Evolutionary conservation across 768 basidiomycete genomes (phyloP).

Genomic region (Mycena metata): DNA sequence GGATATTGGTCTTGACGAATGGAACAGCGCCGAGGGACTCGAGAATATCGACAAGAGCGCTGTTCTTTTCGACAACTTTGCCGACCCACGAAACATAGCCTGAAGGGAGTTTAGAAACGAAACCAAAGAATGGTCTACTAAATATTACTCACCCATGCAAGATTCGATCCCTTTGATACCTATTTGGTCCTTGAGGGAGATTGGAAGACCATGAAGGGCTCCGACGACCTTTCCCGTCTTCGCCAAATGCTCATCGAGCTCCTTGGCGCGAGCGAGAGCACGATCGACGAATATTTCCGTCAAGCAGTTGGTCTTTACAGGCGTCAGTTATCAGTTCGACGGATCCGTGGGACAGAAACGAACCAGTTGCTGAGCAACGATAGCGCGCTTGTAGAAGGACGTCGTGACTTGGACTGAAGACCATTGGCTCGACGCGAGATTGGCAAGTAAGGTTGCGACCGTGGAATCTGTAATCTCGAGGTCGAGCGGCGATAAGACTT

Average conservation of each 20-base stretch:
- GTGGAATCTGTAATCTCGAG: slow-evolving; percentile 61
- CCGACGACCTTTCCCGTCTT: slow-evolving; percentile 76
- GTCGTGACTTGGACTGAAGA: slow-evolving; percentile 76
- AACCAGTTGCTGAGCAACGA: slow-evolving; percentile 85
- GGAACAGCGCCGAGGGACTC: slow-evolving; percentile 76
- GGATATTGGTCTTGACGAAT: slow-evolving; percentile 82
- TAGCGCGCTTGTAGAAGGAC: slow-evolving; percentile 83
- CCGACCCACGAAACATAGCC: slow-evolving; percentile 85
- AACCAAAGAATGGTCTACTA: neutral
- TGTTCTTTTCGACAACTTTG: slow-evolving; percentile 67
- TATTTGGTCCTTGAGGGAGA: slow-evolving; percentile 84
- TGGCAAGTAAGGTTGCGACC: slow-evolving; percentile 62
- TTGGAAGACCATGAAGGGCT: slow-evolving; percentile 80
- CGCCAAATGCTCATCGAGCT: slow-evolving; percentile 74
- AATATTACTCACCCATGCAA: slow-evolving; percentile 73
- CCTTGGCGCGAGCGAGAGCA: slow-evolving; percentile 72
- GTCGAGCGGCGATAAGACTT: slow-evolving; percentile 68
- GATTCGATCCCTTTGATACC: slow-evolving; percentile 77
- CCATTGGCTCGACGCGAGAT: slow-evolving; percentile 68
- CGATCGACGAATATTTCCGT: slow-evolving; percentile 88
- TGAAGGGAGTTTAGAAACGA: slow-evolving; percentile 35
- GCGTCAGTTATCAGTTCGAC: slow-evolving; percentile 13
- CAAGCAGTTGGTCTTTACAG: slow-evolving; percentile 77
- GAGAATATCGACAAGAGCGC: slow-evolving; percentile 77
- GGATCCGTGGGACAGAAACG: slow-evolving; percentile 38